Conservation (phyloP, 345 rosid species). For the Triadica sebifera region DNA sequence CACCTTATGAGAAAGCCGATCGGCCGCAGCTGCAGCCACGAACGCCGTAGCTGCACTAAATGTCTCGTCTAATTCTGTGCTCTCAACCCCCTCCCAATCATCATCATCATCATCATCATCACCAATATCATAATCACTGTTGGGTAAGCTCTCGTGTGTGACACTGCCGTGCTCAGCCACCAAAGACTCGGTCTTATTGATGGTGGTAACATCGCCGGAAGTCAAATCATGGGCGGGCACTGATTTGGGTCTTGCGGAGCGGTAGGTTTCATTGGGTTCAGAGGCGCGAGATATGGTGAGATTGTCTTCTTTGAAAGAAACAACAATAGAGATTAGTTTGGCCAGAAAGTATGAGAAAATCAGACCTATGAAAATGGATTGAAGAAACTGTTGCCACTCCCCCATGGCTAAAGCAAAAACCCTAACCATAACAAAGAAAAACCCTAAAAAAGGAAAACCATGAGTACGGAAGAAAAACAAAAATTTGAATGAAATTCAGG, state of each 20-base stretch:
- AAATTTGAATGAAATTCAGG: neutral
- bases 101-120: slow-evolving; percentile 40
- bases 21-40: slow-evolving; percentile 70
- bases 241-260: slow-evolving; percentile 19
- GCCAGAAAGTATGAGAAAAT: slow-evolving; percentile 86
- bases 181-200: slow-evolving; percentile 51
- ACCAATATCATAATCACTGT: slow-evolving; percentile 28
- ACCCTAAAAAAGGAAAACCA: neutral
- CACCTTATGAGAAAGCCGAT: slow-evolving; percentile 54
- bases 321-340: slow-evolving; percentile 80
- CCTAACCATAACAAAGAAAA: slow-evolving; percentile 14
- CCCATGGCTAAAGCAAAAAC: slow-evolving; percentile 41
- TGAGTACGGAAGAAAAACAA: neutral
- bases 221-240: neutral
- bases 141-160: slow-evolving; percentile 54
- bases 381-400: slow-evolving; percentile 76
- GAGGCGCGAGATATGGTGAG: slow-evolving; percentile 52
- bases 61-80: slow-evolving; percentile 77
- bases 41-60: slow-evolving; percentile 86
- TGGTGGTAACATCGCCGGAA: slow-evolving; percentile 9
- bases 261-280: slow-evolving; percentile 7
- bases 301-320: slow-evolving; percentile 76
- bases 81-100: slow-evolving; percentile 97
- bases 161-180: slow-evolving; percentile 79
- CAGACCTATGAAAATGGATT: slow-evolving; percentile 71